phyloP scores from a whole-genome alignment of 768 basidiomycete species.

The Lactarius psammicola region DNA sequence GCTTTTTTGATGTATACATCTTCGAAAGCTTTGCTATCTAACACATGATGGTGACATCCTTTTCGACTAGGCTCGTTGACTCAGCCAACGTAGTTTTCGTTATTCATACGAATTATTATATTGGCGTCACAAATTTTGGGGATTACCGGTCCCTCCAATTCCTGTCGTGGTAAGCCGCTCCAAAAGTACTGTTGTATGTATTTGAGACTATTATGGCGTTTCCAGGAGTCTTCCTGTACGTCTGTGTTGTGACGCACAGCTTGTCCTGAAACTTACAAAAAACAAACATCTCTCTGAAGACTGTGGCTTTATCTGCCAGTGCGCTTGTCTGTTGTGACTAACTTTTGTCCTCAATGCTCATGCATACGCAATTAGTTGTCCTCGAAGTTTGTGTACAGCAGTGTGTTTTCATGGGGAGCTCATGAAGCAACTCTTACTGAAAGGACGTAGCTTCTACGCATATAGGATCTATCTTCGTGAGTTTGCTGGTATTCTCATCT shows the following conservation, averaged over 20 bases:
- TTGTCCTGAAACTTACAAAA: neutral
- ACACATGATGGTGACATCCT: neutral
- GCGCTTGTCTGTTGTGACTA: neutral
- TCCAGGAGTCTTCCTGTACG: conserved; percentile 7
- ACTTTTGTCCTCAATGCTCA: neutral
- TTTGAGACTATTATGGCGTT: neutral
- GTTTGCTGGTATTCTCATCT: neutral
- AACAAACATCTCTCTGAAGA: neutral
- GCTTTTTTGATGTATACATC: conserved; percentile 6
- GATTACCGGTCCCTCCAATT: neutral
- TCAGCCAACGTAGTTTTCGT: neutral
- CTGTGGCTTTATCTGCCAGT: neutral
- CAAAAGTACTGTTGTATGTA: neutral
- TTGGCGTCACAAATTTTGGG: conserved; percentile 7
- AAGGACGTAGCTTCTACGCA: conserved; percentile 5
- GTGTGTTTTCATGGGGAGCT: neutral
- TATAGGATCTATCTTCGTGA: conserved; percentile 4
- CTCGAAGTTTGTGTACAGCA: conserved; percentile 6
- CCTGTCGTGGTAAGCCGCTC: neutral
- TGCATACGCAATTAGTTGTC: neutral
- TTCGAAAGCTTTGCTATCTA: neutral
- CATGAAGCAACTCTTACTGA: neutral
- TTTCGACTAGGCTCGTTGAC: conserved; percentile 1
- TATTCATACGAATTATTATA: neutral
- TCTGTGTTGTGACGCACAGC: neutral